Base-by-base conservation (phyloP, 2,329 filamentous ascomycete genomes). In the Colletotrichum neosansevieriae region DNA sequence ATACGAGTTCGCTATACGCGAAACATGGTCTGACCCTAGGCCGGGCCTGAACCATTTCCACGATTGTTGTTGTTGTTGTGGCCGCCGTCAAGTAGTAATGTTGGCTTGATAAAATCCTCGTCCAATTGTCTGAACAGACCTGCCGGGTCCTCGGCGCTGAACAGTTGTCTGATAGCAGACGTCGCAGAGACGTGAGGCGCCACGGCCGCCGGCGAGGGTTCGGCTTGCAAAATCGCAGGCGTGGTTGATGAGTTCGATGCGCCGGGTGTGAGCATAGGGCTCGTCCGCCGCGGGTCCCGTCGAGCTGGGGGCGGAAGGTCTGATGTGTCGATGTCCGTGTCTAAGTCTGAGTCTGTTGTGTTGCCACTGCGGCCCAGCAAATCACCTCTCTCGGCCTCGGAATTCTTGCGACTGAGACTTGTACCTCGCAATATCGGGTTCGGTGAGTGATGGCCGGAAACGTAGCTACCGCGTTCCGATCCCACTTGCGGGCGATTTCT, bases 71-170 rank as follows among this genome's bases (percentile, higher is more conserved):
- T 50, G 24, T 45, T 68, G 42, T 73, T 73, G 44, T 75, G 75
- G 24, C 84, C 84, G 51, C 91, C 92, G 80, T 98, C 94, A 19
- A 98, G 86, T 72, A 98, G 80, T 63, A 98, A 81, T 76, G 91
- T 93, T 17, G 95, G 95, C 84, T 98, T 98, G 79, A 98, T 94
- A 78, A 94, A 98, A 69, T 94, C 94, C 79, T 99, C 96, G 78
- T 99, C 96, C 69, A 99, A 83, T 80, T 97, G 94, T 73, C 90
- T 91, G 79, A 99, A 97, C 81, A 97, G 89, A 51, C 92, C 94
- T 10, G 93, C 92, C 50, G 97, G 94, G 77, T 99, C 96, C 58
- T 97, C 94, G 1, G 92, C 88, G 34, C 92, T 92, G 73, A 97
- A 89, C 9, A 99, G 83, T 76, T 95, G 92, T 64, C 90, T 89